phyloP scores from a whole-genome alignment of 306 rosid species.

The Sicyos baderoa region DNA sequence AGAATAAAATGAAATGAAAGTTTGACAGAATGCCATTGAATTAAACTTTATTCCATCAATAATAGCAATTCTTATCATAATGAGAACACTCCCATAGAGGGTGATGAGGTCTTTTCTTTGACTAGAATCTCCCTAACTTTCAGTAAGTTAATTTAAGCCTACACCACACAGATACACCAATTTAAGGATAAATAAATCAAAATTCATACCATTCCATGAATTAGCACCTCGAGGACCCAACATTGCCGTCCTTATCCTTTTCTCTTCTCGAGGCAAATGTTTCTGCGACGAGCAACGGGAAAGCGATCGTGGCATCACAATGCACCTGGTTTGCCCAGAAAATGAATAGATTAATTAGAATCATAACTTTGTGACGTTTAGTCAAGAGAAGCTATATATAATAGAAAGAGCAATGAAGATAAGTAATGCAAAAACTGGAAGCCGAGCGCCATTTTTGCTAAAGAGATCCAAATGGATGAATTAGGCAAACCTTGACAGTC shows the following conservation, averaged over 20 bases:
- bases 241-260: not conserved
- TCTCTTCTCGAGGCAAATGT: conserved; percentile 24
- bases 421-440: not conserved
- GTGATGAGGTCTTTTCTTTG: not conserved
- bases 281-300: conserved; percentile 25
- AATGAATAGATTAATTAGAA: not conserved
- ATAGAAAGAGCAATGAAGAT: not conserved
- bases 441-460: not conserved
- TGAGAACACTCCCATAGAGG: not conserved
- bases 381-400: not conserved
- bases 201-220: not conserved
- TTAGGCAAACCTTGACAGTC: conserved; percentile 60
- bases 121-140: not conserved
- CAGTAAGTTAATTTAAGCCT: not conserved
- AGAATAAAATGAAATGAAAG: not conserved
- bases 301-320: conserved; percentile 24
- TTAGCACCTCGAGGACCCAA: not conserved
- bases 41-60: not conserved
- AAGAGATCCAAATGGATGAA: not conserved
- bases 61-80: not conserved
- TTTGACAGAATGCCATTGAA: not conserved
- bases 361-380: not conserved
- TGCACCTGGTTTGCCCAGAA: conserved; percentile 18
- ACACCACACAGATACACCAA: not conserved
- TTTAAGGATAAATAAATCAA: not conserved